A percentile compares a stretch with the other conserved stretches of the same genome.
These are phyloP conservation scores for Anisodus acutangulus DNA, from an alignment of 257 asterid genomes.

Conservation along the genomic window DNA sequence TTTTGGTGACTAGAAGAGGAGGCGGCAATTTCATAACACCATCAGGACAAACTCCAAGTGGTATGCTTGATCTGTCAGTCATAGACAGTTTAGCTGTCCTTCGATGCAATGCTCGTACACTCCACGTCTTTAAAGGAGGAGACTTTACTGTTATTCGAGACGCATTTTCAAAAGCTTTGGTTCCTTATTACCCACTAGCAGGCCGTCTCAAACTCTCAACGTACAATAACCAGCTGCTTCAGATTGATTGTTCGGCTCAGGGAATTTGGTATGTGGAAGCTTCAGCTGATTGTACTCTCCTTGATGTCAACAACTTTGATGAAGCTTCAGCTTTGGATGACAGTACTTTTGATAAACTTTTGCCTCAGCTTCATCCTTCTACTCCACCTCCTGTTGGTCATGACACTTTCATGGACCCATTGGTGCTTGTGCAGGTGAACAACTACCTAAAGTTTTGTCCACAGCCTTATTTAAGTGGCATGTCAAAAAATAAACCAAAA, in stretches of 20 bases:
- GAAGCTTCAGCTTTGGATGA: conserved; percentile 36
- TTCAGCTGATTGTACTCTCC: conserved; percentile 42
- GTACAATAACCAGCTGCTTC: conserved; percentile 27
- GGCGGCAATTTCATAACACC: conserved; percentile 45
- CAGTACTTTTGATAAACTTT: conserved; percentile 39
- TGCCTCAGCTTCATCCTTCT: conserved; percentile 35
- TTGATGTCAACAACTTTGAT: conserved; percentile 42
- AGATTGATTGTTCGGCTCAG: conserved; percentile 52
- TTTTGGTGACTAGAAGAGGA: conserved; percentile 39
- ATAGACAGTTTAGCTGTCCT: conserved; percentile 51
- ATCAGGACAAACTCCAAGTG: conserved; percentile 45
- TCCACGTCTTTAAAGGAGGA: conserved; percentile 51
- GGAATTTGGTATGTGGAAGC: conserved; percentile 65
- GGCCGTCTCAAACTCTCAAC: conserved; percentile 45
- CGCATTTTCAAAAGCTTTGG: conserved; percentile 54
- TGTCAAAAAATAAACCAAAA: too few species aligned
- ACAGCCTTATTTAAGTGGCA: too few species aligned
- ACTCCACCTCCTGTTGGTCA: conserved; percentile 28
- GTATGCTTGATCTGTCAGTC: conserved; percentile 50
- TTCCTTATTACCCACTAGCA: conserved; percentile 63
- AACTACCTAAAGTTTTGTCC: not conserved
- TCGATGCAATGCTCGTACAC: conserved; percentile 57
- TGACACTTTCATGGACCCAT: conserved; percentile 40
- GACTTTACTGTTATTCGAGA: conserved; percentile 38
- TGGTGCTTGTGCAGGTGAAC: conserved; percentile 59